phyloP scores from a whole-genome alignment of 2,329 filamentous ascomycete genomes.

The Cercospora zeae-maydis region DNA sequence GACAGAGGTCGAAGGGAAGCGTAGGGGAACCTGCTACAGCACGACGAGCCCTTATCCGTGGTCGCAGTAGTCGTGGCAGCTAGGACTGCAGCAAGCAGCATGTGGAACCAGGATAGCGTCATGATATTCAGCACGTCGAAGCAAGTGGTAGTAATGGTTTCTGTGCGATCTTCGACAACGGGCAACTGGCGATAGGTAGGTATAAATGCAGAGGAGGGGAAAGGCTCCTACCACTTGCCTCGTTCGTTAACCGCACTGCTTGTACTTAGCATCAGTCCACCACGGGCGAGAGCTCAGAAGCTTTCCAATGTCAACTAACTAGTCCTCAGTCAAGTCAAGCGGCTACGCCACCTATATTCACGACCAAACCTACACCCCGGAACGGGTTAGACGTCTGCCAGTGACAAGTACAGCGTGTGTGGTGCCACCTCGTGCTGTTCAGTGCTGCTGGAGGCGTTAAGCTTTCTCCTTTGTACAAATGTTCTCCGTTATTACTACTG shows the following conservation, averaged over 20 bases:
- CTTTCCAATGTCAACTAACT: neutral
- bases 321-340: neutral
- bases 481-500: no score
- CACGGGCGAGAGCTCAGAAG: neutral
- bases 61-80: neutral
- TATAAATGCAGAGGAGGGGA: neutral
- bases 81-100: neutral
- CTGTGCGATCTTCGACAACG: neutral
- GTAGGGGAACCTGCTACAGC: neutral
- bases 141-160: neutral
- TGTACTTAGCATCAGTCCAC: neutral
- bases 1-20: neutral
- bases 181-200: neutral
- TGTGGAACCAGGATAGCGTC: neutral
- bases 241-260: neutral
- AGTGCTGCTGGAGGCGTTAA: neutral
- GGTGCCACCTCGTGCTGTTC: no score
- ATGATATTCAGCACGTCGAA: neutral
- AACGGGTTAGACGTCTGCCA: neutral
- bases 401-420: no score
- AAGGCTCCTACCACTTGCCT: neutral
- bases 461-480: constrained; percentile 14
- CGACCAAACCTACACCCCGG: neutral
- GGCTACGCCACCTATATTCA: neutral
- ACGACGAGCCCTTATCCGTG: neutral